Base-by-base conservation (phyloP, 2,329 filamentous ascomycete genomes). In the Calonectria hongkongensis region DNA sequence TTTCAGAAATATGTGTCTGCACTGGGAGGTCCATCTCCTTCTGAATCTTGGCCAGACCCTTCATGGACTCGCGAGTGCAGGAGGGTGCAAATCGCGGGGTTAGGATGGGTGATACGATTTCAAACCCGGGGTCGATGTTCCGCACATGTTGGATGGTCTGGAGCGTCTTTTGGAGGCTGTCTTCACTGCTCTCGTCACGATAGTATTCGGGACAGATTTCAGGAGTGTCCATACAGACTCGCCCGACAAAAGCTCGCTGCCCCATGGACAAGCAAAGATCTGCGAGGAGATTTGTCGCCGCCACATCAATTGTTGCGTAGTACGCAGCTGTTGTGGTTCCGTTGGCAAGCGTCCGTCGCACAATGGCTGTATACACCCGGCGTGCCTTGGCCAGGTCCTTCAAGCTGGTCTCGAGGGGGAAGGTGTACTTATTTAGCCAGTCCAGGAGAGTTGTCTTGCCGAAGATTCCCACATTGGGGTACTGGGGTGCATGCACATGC, bases 311-410 rank as follows among this genome's bases (percentile, higher is more conserved):
- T 30, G 97, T 98, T 71, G 96, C 96, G 83, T 94, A 98, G 88
- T 98, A 98, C n/a, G 95, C 91, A 7, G 95, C 95, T 13, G 94
- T 97, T 0, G 97, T 99, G 12, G 97, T 99, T 74, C 97, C 97
- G 82, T 98, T 92, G 27, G 94, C 90, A 13, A 99, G 90, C 0
- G 95, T 98, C 58, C 94, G 92, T 36, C 91, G 88, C 75, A 99
- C 91, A 75, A 94, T 93, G 71, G 93, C 92, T 28, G 89, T 89
- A 85, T 98, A 99, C 74, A 97, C 92, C 43, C 87, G 88, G 16
- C 87, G 87, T 1, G 95, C 95, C 79, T 90, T 92, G 68, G 85
- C 75, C 6, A 92, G 85, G 74, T 91, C 88, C 8, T 88, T 85
- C 72, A 98, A 91, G 12, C 94, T 95, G 1, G 93, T 88, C 84